These are phyloP conservation scores for Geosmithia putterillii DNA, from an alignment of 2,329 filamentous ascomycete genomes.

Conservation along the genomic window DNA sequence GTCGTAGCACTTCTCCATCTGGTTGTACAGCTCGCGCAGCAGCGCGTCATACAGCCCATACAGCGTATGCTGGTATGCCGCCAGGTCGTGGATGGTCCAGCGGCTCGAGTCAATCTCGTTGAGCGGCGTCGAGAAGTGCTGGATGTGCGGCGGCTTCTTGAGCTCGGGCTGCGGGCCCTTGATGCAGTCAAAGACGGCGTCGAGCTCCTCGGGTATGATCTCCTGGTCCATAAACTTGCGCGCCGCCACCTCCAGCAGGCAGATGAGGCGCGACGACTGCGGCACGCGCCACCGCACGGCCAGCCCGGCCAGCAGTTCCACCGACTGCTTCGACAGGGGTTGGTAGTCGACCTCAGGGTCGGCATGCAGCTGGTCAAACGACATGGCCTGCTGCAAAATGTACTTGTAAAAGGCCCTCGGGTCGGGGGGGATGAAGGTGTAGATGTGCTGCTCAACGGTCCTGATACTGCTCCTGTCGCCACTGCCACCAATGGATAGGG, in stretches of 20 bases:
- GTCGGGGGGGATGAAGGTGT: conserved; percentile 82
- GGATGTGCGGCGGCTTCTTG: conserved; percentile 49
- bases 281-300: conserved; percentile 84
- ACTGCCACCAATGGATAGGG: conserved; percentile 51
- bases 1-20: conserved; percentile 83
- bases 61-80: conserved; percentile 63
- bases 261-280: conserved; percentile 63
- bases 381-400: conserved; percentile 66
- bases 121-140: conserved; percentile 36
- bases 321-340: conserved; percentile 63
- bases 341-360: conserved; percentile 34
- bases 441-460: conserved; percentile 52
- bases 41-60: conserved; percentile 67
- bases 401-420: conserved; percentile 73
- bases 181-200: conserved; percentile 69
- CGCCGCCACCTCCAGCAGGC: conserved; percentile 73
- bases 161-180: conserved; percentile 59
- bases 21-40: conserved; percentile 74
- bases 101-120: conserved; percentile 42
- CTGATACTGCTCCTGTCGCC: conserved; percentile 38
- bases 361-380: conserved; percentile 47
- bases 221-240: conserved; percentile 80
- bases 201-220: conserved; percentile 68
- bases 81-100: conserved; percentile 60
- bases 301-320: conserved; percentile 75